Conservation (phyloP, 2,329 filamentous ascomycete genomes). For the Aureobasidium subglaciale region DNA sequence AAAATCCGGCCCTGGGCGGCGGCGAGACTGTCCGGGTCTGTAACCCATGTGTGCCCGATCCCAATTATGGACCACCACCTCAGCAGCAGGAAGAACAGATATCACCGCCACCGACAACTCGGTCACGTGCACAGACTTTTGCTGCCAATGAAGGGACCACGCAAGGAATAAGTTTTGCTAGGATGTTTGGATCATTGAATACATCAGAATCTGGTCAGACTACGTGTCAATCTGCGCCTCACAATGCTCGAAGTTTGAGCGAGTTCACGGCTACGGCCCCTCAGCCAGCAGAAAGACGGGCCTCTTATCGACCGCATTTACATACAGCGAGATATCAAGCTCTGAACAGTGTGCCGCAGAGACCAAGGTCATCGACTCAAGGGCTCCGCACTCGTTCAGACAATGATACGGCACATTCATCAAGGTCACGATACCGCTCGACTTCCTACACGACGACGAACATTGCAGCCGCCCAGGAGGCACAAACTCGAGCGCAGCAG, state of each 20-base stretch:
- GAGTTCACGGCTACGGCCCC: not conserved
- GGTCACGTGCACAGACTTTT: constrained; percentile 17
- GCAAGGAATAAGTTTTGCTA: constrained; percentile 7
- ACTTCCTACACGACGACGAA: not conserved
- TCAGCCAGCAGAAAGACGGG: constrained; percentile 1
- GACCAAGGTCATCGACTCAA: not conserved
- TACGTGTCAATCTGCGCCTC: constrained; percentile 7
- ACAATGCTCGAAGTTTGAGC: constrained; percentile 2
- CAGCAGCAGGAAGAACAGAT: constrained; percentile 14
- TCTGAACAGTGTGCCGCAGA: constrained; percentile 8
- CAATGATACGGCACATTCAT: constrained; percentile 1
- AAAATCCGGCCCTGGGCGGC: constrained; percentile 50
- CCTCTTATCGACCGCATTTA: constrained; percentile 2
- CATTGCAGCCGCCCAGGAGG: not conserved
- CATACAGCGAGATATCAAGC: constrained; percentile 12
- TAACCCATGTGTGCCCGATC: constrained; percentile 67
- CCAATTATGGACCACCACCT: constrained; percentile 19
- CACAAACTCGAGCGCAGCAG: not conserved
- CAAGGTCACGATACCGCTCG: constrained; percentile 5
- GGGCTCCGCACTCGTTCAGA: constrained; percentile 8
- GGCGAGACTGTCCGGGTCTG: constrained; percentile 64
- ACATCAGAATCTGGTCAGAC: not conserved
- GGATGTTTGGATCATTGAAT: constrained; percentile 4
- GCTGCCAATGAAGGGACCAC: not conserved
- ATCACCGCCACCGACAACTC: constrained; percentile 11